Evolutionary conservation across 2,329 filamentous ascomycete species (phyloP), one percentile per base, ranked within the genome.

Genomic region (Scopulariopsis brevicaulis): DNA sequence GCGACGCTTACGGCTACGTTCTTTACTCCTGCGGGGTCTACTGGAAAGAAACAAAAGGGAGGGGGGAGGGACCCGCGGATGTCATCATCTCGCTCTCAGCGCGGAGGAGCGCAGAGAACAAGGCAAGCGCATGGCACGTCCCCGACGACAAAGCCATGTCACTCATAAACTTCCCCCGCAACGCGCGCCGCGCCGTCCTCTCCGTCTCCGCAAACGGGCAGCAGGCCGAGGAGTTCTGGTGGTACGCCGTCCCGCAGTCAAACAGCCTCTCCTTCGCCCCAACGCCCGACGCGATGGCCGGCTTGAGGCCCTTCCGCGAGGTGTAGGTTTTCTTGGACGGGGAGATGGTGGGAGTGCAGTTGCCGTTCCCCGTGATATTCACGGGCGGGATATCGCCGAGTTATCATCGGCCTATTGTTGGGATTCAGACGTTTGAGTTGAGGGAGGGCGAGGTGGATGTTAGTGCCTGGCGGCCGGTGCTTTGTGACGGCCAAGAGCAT

Each of bases 331-430:
- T 81, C 51, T 88, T 95, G 56, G 89, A 95, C 65, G 87, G 81
- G 1, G 71, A 78, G 20, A 70, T 93, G 24, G 87, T 87, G 1
- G 90, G 89, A 2, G 83, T 91, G 1, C 80, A 83, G 35, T 94
- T 87, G 88, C 90, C 90, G 1, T 93, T 89, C 64, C 89, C 89
- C 0, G 79, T 90, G 20, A 85, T 95, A 54, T 93, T 92, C 64
- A 92, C 90, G 0, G 90, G 90, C 2, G 89, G 89, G 1, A 77
- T 95, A 6, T 85, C 87, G 1, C 89, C 89, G 4, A 83, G 83
- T 1, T 78, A 94, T 46, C 90, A 91, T 80, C 77, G 88, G 7
- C 90, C 90, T 0, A 79, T 94, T 57, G 89, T 89, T 2, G 89
- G 89, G 1, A 82, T 88, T 22, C 85, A 94, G 65, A 83, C 88